Evolutionary conservation across 768 basidiomycete genomes (phyloP).

Genomic region (Lactifluus subvellereus): DNA sequence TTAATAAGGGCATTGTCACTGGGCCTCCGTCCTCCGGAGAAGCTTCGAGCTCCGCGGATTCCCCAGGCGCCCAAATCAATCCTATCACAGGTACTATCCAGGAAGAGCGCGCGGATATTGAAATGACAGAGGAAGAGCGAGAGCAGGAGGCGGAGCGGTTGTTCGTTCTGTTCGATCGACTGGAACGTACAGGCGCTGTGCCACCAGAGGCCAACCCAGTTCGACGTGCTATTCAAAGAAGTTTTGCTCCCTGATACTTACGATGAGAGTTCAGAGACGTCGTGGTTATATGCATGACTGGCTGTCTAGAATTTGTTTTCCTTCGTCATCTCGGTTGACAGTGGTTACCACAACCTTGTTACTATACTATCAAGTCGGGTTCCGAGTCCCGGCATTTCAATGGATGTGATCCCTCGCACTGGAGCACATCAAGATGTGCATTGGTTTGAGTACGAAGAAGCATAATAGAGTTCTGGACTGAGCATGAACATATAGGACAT

Average conservation of each 20-base stretch:
- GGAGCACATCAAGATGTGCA: neutral
- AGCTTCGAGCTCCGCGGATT: constrained; percentile 27
- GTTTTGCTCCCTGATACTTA: constrained; percentile 30
- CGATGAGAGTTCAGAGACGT: neutral
- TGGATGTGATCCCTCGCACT: neutral
- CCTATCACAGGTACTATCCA: constrained; percentile 80
- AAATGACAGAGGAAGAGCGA: constrained; percentile 96
- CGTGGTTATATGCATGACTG: neutral
- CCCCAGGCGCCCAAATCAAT: constrained; percentile 51
- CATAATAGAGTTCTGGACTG: neutral
- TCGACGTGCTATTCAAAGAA: constrained; percentile 58
- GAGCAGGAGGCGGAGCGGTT: constrained; percentile 89
- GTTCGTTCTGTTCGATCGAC: constrained; percentile 84
- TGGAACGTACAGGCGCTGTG: constrained; percentile 71
- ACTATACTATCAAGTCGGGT: neutral
- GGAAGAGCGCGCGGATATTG: constrained; percentile 33
- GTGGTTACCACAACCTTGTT: constrained; percentile 2
- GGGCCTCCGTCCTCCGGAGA: constrained; percentile 43
- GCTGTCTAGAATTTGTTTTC: neutral
- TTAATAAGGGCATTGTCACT: constrained; percentile 78
- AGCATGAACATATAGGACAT: constrained; percentile 3
- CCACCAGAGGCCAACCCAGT: constrained; percentile 64
- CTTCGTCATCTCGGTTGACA: neutral
- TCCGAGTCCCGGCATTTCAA: neutral
- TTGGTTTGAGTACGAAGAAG: neutral